Base-by-base conservation (phyloP, 1,284 basidiomycete species). In the Ustilago sp. region DNA sequence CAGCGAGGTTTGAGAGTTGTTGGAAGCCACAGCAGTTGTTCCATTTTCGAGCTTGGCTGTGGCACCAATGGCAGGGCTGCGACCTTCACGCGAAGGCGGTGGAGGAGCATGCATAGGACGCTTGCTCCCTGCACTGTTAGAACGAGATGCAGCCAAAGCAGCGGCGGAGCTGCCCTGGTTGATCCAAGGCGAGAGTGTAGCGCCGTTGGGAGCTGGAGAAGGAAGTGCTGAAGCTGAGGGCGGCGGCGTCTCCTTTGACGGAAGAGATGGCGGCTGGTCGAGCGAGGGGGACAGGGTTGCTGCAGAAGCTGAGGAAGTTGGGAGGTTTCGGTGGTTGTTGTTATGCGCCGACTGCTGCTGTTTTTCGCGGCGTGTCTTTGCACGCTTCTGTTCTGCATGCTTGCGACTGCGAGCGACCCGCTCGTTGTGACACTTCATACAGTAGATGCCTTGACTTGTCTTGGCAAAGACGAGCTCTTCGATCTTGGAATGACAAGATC, bases 391-490 rank as follows among this genome's bases (percentile, higher is more conserved):
- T 87, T 98, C 94, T 2, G 93, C 92, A 86, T 98, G 94, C 73
- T 93, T 91, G 75, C 94, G 88, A 79, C 94, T 94, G 77, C 93
- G 90, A 35, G 94, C 94, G 84, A 98, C 96, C 63, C 97, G 92
- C 72, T 98, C 93, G 87, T 95, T 97, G 86, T 99, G 97, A 83
- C 96, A 99, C 60, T 91, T 83, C 95, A 98, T 98, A 86, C 96
- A 99, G 87, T 99, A 99, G 75, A 99, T 98, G 56, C 97, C 96
- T 83, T 98, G 94, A 74, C 92, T 94, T 0, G 97, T 99, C 89
- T 98, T 99, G 63, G 96, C 97, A 82, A 98, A 99, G 64, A 98
- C 94, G 59, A 99, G 91, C 86, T 99, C 96, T 87, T 98, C 95
- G 81, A 99, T 99, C 68, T 94, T 90, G 84, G 93, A 92, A 85